phyloP scores from a whole-genome alignment of 2,329 filamentous ascomycete genomes.

The Colletotrichum eleusines region DNA sequence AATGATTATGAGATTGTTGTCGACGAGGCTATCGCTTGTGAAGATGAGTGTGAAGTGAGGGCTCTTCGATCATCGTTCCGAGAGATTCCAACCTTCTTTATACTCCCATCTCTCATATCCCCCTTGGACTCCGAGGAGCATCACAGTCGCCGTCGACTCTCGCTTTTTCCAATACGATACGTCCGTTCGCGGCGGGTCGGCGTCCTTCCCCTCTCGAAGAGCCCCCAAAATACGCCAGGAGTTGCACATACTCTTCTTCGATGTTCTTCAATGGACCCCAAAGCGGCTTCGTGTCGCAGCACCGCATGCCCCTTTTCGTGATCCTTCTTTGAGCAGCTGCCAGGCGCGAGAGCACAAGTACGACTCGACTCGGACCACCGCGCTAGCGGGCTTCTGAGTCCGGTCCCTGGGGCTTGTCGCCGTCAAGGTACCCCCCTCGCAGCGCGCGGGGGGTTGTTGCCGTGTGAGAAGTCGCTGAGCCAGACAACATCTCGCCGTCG shows the following conservation, averaged over 20 bases:
- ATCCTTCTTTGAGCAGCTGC: background rate
- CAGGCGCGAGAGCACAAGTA: slow-evolving; percentile 5
- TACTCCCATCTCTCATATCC: background rate
- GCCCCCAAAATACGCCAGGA: slow-evolving; percentile 4
- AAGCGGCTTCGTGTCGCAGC: background rate
- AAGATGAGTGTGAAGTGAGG: background rate
- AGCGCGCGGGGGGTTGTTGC: background rate
- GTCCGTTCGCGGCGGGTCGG: background rate
- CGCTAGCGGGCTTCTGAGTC: background rate
- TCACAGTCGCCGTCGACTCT: background rate
- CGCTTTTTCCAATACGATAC: too few species aligned
- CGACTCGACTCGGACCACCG: slow-evolving; percentile 5
- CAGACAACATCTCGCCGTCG: background rate
- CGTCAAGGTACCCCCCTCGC: background rate
- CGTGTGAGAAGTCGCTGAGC: too few species aligned
- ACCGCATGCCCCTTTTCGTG: slow-evolving; percentile 15
- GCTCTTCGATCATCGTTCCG: background rate
- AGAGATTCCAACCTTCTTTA: background rate
- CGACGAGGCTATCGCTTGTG: too few species aligned
- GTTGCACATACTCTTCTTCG: slow-evolving; percentile 24
- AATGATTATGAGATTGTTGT: background rate
- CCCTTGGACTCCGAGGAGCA: background rate
- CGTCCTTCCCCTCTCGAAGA: background rate
- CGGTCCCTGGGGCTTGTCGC: background rate
- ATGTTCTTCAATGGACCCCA: background rate